phyloP scores from a whole-genome alignment of 2,329 filamentous ascomycete genomes.

The Lachnellula occidentalis region DNA sequence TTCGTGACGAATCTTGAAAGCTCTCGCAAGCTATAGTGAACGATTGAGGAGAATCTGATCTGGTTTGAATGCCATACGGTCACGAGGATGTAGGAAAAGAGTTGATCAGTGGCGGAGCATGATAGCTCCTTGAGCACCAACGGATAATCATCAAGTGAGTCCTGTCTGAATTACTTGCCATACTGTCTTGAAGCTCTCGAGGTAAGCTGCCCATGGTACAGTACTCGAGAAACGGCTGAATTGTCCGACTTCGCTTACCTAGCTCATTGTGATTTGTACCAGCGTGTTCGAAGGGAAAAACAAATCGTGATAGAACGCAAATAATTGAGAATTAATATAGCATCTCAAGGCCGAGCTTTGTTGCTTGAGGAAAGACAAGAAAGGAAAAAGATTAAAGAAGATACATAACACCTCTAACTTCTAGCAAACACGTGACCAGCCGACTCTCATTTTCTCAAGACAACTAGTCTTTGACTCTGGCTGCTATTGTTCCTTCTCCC shows the following conservation, averaged over 20 bases:
- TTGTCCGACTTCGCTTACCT: not conserved
- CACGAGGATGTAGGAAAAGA: slow-evolving; percentile 3
- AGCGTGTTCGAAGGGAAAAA: not conserved
- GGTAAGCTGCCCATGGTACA: not conserved
- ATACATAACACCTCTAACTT: no score
- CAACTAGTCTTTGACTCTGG: no score
- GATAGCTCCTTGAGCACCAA: not conserved
- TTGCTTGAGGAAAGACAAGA: no score
- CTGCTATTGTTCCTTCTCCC: no score
- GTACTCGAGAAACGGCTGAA: not conserved
- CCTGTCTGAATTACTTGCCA: not conserved
- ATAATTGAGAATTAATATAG: no score
- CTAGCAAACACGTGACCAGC: no score
- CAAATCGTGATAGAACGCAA: no score
- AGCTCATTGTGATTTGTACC: not conserved
- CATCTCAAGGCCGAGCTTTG: no score
- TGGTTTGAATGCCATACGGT: not conserved
- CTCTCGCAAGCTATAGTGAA: no score
- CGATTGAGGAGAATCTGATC: not conserved
- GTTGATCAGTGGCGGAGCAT: not conserved
- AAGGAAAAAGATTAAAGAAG: no score
- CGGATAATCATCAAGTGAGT: not conserved
- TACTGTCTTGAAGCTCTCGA: not conserved
- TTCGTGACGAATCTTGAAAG: no score
- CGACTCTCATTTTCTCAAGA: no score